A percentile compares a stretch with the other conserved stretches of the same genome.
phyloP scores from a whole-genome alignment of 2,329 filamentous ascomycete species.

The Phoma sp. region DNA sequence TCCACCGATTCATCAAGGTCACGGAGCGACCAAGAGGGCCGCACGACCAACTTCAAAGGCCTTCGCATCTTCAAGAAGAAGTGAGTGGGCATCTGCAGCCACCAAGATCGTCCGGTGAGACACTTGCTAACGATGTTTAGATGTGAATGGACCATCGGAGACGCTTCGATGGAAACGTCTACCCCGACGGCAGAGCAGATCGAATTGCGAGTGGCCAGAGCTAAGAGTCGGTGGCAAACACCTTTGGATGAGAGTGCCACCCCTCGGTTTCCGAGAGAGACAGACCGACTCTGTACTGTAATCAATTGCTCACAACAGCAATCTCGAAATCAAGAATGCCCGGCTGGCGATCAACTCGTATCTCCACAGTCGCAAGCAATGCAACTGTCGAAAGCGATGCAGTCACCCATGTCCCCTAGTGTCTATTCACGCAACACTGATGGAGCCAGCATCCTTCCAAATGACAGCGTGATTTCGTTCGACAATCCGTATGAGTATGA shows the following conservation, averaged over 20 bases:
- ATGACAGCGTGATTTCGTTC: conserved; percentile 45
- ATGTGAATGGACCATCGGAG: background rate
- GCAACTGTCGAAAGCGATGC: conserved; percentile 9
- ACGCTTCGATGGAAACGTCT: background rate
- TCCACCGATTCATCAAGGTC: conserved; percentile 8
- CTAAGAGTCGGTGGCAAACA: conserved; percentile 53
- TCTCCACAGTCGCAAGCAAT: conserved; percentile 17
- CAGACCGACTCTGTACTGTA: conserved; percentile 28
- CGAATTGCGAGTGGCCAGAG: conserved; percentile 47
- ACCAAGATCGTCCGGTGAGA: no score
- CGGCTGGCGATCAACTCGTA: background rate
- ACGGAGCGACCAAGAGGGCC: background rate
- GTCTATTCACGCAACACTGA: conserved; percentile 56
- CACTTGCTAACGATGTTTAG: background rate
- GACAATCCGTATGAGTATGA: conserved; percentile 13
- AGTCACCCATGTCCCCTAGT: conserved; percentile 54
- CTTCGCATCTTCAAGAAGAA: conserved; percentile 1
- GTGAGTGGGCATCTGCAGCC: no score
- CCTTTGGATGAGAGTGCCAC: conserved; percentile 47
- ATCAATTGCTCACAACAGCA: conserved; percentile 13
- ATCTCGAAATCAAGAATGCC: background rate
- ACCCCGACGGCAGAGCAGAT: conserved; percentile 51
- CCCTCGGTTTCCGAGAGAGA: conserved; percentile 39
- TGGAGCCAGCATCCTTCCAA: conserved; percentile 45
- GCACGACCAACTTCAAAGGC: background rate